These are phyloP conservation scores for Zalerion maritima DNA, from an alignment of 495 filamentous ascomycete genomes.

Conservation along the genomic window DNA sequence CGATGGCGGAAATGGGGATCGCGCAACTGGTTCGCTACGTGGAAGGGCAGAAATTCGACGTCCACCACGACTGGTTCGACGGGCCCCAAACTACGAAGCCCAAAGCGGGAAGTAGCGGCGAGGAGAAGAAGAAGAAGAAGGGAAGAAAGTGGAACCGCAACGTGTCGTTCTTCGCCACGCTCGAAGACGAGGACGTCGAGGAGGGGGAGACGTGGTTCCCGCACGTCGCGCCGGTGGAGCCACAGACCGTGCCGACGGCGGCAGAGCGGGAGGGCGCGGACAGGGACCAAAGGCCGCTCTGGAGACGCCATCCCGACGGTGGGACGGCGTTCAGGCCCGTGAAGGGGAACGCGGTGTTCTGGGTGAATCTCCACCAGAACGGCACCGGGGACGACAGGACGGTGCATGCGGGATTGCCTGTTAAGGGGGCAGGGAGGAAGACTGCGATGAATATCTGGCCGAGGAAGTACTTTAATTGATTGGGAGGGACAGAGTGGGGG, in stretches of 20 bases:
- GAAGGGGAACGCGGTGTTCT: conserved; percentile 37
- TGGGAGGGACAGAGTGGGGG: too few species aligned
- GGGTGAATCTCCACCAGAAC: conserved; percentile 35
- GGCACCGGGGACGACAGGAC: conserved; percentile 32
- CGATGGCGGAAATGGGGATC: conserved; percentile 33
- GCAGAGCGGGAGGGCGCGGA: conserved; percentile 2
- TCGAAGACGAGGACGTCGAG: conserved; percentile 24
- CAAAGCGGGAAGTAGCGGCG: conserved; percentile 12
- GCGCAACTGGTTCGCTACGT: conserved; percentile 36
- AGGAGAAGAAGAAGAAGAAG: conserved; percentile 10
- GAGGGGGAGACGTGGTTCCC: conserved; percentile 36
- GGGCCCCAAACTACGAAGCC: conserved; percentile 8
- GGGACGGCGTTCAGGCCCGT: conserved; percentile 37
- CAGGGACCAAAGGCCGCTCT: conserved; percentile 14
- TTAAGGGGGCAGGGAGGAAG: conserved; percentile 31
- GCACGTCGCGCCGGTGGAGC: conserved; percentile 16
- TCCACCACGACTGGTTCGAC: conserved; percentile 35
- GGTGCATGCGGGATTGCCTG: conserved; percentile 34
- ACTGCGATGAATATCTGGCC: conserved; percentile 46
- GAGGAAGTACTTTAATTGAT: too few species aligned
- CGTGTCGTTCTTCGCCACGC: conserved; percentile 33
- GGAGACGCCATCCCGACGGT: conserved; percentile 31
- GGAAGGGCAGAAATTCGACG: conserved; percentile 28
- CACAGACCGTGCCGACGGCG: neutral
- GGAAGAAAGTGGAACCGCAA: conserved; percentile 26